Evolutionary conservation across 1,139 yeast genomes (phyloP), one percentile per base, ranked within the genome.

Genomic region (Scheffersomyces titani): DNA sequence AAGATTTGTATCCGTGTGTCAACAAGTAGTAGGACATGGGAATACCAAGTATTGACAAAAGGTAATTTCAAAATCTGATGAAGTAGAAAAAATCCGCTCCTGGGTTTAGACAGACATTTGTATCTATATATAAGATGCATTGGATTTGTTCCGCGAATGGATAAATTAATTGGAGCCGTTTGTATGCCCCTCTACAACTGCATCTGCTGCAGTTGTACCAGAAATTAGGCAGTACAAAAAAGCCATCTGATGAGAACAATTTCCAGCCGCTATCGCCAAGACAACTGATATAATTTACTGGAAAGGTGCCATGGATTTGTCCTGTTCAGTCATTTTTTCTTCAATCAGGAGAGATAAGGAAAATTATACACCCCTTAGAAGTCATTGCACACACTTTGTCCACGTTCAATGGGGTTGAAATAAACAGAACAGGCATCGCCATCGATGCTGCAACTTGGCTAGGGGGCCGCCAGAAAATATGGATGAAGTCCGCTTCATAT

Each of bases 1-100:
- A 62, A 19, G 50, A 45, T 48, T 61, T 61, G 52, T 59, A 58
- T 19, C 44, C 22, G 45, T 30, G 40, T n/a, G 51, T 48, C 21
- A 52, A 51, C 51, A 51, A 54, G 52, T 52, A 48, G 40, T 54
- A 49, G 49, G 54, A 54, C 56, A 54, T 54, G 24, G 24, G 54
- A 30, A 7, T 11, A 30, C 40, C 40, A 30, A 30, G 40, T 30
- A 30, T 30, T 30, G 13, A 30, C 40, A 30, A 30, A 30, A 30
- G 40, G 40, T 30, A 30, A 30, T 30, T 30, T 44, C 52, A 7
- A 44, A 44, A 30, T 55, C n/a, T 53, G 58, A 7, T 46, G 51
- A 45, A 51, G 40, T 11, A 30, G 11, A 30, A 30, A 30, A 30
- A 30, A 24, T 24, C 6, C 11, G 40, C 13, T 30, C 20, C 49